phyloP scores from a whole-genome alignment of 192 early-diverging fungal species.

The Phlyctochytrium arcticum region DNA sequence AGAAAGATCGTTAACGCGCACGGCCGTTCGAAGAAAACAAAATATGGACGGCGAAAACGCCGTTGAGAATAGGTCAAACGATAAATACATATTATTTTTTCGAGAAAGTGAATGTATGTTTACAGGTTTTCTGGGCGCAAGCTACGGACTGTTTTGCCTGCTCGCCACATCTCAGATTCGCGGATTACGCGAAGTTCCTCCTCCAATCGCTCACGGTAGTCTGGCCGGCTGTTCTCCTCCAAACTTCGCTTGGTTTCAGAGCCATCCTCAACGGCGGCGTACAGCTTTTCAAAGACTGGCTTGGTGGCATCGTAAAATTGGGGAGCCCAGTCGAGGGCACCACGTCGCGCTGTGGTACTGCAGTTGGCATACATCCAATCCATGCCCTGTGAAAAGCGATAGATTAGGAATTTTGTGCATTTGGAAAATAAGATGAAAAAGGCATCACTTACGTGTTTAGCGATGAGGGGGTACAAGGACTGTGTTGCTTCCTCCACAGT shows the following conservation, averaged over 20 bases:
- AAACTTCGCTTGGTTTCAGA: constrained; percentile 81
- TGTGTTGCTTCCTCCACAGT: constrained; percentile 99
- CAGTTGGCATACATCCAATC: constrained; percentile 99
- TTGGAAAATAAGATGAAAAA: neutral
- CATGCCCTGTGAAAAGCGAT: constrained; percentile 60
- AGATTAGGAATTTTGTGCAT: neutral
- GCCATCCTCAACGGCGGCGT: constrained; percentile 82
- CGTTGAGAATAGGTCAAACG: too few relatives aligned
- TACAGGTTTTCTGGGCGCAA: constrained; percentile 81
- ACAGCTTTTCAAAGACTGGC: constrained; percentile 78
- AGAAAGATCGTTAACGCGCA: too few relatives aligned
- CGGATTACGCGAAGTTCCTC: constrained; percentile 85
- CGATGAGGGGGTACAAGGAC: constrained; percentile 93
- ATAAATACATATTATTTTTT: too few relatives aligned
- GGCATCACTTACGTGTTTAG: constrained; percentile 58
- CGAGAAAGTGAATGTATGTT: too few relatives aligned
- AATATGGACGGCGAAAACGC: too few relatives aligned
- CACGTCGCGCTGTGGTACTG: constrained; percentile 92
- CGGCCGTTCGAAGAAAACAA: too few relatives aligned
- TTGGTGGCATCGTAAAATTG: constrained; percentile 88
- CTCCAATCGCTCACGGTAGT: constrained; percentile 92
- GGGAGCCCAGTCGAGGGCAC: constrained; percentile 96
- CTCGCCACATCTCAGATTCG: constrained; percentile 89
- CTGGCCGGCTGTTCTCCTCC: constrained; percentile 80
- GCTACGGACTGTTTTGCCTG: constrained; percentile 80